Evolutionary conservation across 2,329 filamentous ascomycete species (phyloP).

Genomic region (Cladobotryum mycophilum): DNA sequence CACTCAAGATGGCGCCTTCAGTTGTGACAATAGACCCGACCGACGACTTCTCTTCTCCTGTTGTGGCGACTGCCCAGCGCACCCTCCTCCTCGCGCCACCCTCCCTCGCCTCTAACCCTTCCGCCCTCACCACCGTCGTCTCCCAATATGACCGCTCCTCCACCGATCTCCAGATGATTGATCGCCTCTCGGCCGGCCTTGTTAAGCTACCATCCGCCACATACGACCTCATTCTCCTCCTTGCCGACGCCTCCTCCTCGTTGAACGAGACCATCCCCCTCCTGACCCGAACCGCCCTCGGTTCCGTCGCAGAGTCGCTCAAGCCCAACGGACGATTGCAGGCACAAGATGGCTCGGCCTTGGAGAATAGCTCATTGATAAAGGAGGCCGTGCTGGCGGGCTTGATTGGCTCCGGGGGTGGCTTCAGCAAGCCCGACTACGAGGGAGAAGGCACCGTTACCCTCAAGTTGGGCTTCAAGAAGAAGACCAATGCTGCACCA

Average conservation of each 20-base stretch:
- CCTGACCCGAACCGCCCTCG: conserved; percentile 44
- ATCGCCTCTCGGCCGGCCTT: conserved; percentile 77
- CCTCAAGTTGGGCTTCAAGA: conserved; percentile 35
- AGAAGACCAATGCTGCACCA: conserved; percentile 24
- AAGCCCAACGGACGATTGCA: conserved; percentile 10
- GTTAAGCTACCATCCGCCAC: conserved; percentile 68
- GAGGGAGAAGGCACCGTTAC: conserved; percentile 52
- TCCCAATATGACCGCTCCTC: conserved; percentile 64
- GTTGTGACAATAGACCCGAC: conserved; percentile 50
- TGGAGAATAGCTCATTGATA: conserved; percentile 1
- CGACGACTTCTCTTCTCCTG: conserved; percentile 41
- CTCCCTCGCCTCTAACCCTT: conserved; percentile 79
- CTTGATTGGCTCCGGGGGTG: conserved; percentile 55
- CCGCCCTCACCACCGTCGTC: conserved; percentile 66
- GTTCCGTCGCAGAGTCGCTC: conserved; percentile 9
- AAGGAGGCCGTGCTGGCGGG: conserved; percentile 83
- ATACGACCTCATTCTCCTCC: conserved; percentile 80
- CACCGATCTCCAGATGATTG: conserved; percentile 96
- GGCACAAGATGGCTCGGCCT: conserved; percentile 5
- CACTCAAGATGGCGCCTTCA: conserved; percentile 43
- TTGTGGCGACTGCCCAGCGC: conserved; percentile 35
- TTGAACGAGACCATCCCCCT: conserved; percentile 54
- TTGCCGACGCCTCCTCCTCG: conserved; percentile 53
- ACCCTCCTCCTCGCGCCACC: conserved; percentile 86
- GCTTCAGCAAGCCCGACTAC: conserved; percentile 66